A percentile compares a stretch with the other conserved stretches of the same genome.
These are phyloP conservation scores for Yueomyces sp. DNA, from an alignment of 805 yeast species.

Conservation along the genomic window DNA sequence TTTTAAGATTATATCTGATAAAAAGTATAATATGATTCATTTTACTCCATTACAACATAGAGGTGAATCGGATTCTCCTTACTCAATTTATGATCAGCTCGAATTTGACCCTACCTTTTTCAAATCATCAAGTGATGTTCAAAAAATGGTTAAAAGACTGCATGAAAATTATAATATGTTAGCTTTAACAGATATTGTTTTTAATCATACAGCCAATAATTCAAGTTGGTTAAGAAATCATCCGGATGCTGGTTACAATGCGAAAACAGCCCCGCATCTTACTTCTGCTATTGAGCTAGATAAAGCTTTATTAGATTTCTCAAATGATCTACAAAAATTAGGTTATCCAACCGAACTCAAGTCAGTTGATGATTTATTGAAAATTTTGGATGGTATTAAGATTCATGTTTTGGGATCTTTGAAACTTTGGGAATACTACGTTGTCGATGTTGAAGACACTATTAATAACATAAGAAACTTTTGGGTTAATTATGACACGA, in stretches of 20 bases:
- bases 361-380: constrained; percentile 39
- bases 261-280: constrained; percentile 80
- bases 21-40: constrained; percentile 92
- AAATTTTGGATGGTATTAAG: constrained; percentile 54
- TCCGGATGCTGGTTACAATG: constrained; percentile 85
- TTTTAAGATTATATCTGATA: constrained; percentile 46
- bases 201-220: constrained; percentile 90
- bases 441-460: constrained; percentile 39
- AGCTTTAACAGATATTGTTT: constrained; percentile 81
- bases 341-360: constrained; percentile 50
- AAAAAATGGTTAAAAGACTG: constrained; percentile 33
- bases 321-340: constrained; percentile 38
- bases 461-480: constrained; percentile 26
- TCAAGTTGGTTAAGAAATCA: constrained; percentile 74
- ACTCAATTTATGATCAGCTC: constrained; percentile 80
- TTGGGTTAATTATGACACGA: constrained; percentile 21
- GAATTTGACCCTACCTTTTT: constrained; percentile 59
- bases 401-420: constrained; percentile 52
- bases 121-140: constrained; percentile 40
- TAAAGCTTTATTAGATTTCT: constrained; percentile 48
- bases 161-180: constrained; percentile 47
- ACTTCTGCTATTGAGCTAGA: constrained; percentile 78
- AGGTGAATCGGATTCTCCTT: constrained; percentile 87
- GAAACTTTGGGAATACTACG: constrained; percentile 82
- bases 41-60: constrained; percentile 87